phyloP scores from a whole-genome alignment of 2,329 filamentous ascomycete species.

The Penicillium paneum region DNA sequence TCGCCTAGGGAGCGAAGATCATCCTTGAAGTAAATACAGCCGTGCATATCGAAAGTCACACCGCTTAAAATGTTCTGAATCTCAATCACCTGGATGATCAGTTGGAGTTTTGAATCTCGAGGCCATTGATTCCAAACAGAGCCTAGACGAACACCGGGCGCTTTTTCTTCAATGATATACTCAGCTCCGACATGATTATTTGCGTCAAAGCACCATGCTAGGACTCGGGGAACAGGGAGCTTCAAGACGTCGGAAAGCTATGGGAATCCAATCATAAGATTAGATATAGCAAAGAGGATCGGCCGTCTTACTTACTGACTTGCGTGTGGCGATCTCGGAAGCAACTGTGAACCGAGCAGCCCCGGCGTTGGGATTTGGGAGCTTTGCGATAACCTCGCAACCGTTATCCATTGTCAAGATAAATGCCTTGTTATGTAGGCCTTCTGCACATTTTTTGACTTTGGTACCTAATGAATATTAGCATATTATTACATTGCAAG shows the following conservation, averaged over 20 bases:
- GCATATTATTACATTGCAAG: neutral
- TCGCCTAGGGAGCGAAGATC: slow-evolving; percentile 18
- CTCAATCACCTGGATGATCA: slow-evolving; percentile 27
- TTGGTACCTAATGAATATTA: slow-evolving; percentile 20
- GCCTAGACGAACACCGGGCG: slow-evolving; percentile 26
- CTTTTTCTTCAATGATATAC: slow-evolving; percentile 33
- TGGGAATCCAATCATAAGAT: slow-evolving; percentile 4
- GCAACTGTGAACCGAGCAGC: slow-evolving; percentile 19
- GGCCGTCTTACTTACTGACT: slow-evolving; percentile 26
- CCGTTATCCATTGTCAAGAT: slow-evolving; percentile 34
- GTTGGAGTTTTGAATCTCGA: slow-evolving; percentile 21
- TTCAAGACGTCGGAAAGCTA: slow-evolving; percentile 23
- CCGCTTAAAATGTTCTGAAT: slow-evolving; percentile 26
- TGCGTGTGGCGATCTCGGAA: slow-evolving; percentile 27
- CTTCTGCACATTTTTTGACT: slow-evolving; percentile 32
- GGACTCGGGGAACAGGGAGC: slow-evolving; percentile 17
- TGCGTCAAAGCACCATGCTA: slow-evolving; percentile 21
- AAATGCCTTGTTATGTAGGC: slow-evolving; percentile 37
- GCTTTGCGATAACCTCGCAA: slow-evolving; percentile 26
- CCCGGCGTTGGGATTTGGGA: slow-evolving; percentile 31
- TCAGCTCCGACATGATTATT: slow-evolving; percentile 19
- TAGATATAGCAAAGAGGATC: neutral
- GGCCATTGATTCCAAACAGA: slow-evolving; percentile 30
- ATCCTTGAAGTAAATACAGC: slow-evolving; percentile 29
- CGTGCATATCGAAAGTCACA: slow-evolving; percentile 24